Base-by-base conservation (phyloP, 139 green algal species). In the Coelastrella sp. region DNA sequence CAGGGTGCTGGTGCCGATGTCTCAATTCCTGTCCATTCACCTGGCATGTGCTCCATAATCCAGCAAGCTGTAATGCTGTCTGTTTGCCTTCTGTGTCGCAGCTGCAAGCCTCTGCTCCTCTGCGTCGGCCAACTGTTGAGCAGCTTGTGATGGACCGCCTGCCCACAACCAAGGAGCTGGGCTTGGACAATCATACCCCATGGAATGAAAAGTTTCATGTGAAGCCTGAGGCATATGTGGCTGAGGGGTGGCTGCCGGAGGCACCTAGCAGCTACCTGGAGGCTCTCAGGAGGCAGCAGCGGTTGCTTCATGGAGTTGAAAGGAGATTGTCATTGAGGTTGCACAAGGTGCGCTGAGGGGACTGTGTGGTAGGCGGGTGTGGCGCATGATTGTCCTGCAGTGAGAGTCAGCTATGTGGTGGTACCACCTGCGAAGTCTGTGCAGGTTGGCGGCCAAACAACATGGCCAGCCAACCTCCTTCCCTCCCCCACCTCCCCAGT, bases 301-400 rank as follows among this genome's bases (percentile, higher is more conserved):
- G 91, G 59, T 88, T 96, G 65, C 66, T 95, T 86, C 93, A 95
- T 65, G 93, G 93, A 19, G 19, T 73, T 13, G 82, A 89, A 32
- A 83, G 93, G 6, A 73, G 92, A 22, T 57, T 87, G 14, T 89
- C 76, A 57, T 81, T 92, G 20, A 57, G 86, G 19, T 57, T 94
- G 89, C 93, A 95, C 79, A 89, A 87, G 81, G 92, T 94, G 64
- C 4, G 90, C 17, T 47, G 32, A 47, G 32, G 32, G 32, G 32
- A 47, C 32, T 47, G 32, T 47, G 32, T 47, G 1, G 32, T 47
- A 2, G 32, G 32, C 32, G 1, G 32, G 32, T 47, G 32, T 47
- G 1, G 0, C 0, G 32, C 32, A 47, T 47, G 32, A n/a, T 47
- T 47, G 32, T 1, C 32, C 32, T 0, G 32, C 32, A 1, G 32